Evolutionary conservation across 768 basidiomycete species (phyloP).

Genomic region (Kwoniella dendrophila): DNA sequence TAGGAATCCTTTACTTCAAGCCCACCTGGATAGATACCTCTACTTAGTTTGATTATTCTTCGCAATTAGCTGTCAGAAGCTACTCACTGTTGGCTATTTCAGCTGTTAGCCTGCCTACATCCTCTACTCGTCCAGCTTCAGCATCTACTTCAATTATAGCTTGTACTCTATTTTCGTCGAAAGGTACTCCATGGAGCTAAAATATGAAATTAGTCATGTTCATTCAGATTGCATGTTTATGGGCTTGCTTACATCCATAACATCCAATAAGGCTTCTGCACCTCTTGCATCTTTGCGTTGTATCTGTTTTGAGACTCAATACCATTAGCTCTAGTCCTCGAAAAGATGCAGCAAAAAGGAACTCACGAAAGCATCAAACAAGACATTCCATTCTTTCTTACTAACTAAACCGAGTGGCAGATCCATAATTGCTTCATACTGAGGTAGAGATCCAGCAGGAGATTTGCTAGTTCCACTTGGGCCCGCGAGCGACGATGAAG

Average conservation of each 20-base stretch:
- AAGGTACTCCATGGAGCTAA: conserved; percentile 55
- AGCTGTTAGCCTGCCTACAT: conserved; percentile 15
- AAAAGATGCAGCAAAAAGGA: background rate
- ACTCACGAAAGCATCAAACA: conserved; percentile 63
- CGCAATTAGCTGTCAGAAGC: conserved; percentile 58
- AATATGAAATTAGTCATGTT: conserved; percentile 56
- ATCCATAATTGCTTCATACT: background rate
- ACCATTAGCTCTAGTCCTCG: background rate
- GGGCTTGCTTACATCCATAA: conserved; percentile 60
- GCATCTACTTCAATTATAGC: conserved; percentile 63
- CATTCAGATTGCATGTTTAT: background rate
- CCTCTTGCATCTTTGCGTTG: conserved; percentile 60
- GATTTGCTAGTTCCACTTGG: conserved; percentile 20
- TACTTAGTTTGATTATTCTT: conserved; percentile 17
- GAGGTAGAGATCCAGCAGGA: background rate
- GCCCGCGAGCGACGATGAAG: no score
- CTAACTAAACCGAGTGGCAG: conserved; percentile 62
- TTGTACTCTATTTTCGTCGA: conserved; percentile 60
- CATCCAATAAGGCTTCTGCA: conserved; percentile 61
- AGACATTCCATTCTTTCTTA: conserved; percentile 62
- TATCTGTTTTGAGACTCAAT: conserved; percentile 57
- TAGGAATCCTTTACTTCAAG: conserved; percentile 5
- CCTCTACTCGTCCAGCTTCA: conserved; percentile 22
- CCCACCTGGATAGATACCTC: background rate
- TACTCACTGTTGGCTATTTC: conserved; percentile 59